A percentile compares a stretch with the other conserved stretches of the same genome.
These are phyloP conservation scores for Cytospora piceae DNA, from an alignment of 2,329 filamentous ascomycete genomes.

Conservation along the genomic window DNA sequence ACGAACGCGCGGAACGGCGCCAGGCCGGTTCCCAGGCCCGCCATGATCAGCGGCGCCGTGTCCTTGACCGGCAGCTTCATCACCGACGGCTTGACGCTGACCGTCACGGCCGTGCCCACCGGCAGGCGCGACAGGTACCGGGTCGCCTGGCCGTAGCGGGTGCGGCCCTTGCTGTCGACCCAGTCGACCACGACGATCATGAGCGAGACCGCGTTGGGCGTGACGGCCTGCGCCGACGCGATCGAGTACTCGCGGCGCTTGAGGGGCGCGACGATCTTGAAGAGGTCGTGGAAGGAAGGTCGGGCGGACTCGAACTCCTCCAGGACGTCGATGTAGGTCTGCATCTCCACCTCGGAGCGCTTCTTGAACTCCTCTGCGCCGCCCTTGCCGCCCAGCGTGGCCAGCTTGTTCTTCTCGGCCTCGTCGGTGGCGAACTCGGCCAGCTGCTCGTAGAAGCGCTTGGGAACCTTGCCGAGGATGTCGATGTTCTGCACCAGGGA, in stretches of 20 bases:
- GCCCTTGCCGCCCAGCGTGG: conserved; percentile 74
- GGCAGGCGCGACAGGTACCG: conserved; percentile 81
- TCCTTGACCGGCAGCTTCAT: conserved; percentile 95
- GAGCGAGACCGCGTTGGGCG: conserved; percentile 83
- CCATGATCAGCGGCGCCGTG: conserved; percentile 96
- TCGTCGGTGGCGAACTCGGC: conserved; percentile 84
- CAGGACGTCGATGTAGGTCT: conserved; percentile 89
- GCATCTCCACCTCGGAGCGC: conserved; percentile 85
- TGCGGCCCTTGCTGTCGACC: conserved; percentile 85
- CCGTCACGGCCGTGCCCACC: conserved; percentile 79
- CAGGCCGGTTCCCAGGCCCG: conserved; percentile 94
- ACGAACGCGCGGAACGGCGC: conserved; percentile 99
- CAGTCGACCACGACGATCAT: conserved; percentile 98
- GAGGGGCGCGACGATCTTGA: conserved; percentile 84
- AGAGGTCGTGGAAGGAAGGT: conserved; percentile 85
- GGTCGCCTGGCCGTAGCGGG: conserved; percentile 90
- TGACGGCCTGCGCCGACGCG: conserved; percentile 93
- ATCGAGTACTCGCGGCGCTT: conserved; percentile 99
- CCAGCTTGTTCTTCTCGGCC: conserved; percentile 78
- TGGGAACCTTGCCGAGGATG: conserved; percentile 94
- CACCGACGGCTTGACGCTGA: conserved; percentile 94
- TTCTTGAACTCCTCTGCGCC: conserved; percentile 91
- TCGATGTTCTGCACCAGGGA: conserved; percentile 90
- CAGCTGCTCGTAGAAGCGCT: conserved; percentile 95
- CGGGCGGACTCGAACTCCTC: conserved; percentile 89